phyloP scores from a whole-genome alignment of 768 basidiomycete genomes.

The Filobasidium floriforme region DNA sequence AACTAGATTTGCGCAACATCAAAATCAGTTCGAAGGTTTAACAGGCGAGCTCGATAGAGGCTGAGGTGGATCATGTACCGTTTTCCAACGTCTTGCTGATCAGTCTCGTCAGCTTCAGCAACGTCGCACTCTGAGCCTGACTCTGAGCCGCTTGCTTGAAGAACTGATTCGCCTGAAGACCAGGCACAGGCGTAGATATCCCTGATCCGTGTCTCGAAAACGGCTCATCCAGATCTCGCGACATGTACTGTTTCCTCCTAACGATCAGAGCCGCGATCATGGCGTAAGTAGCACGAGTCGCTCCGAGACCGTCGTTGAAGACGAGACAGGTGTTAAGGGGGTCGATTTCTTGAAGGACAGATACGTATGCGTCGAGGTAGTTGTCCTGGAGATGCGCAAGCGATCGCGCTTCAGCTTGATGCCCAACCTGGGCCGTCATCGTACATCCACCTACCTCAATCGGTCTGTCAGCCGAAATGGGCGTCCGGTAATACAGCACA shows the following conservation, averaged over 20 bases:
- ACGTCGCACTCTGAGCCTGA: slow-evolving; percentile 41
- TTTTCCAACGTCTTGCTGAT: slow-evolving; percentile 37
- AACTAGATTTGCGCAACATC: slow-evolving; percentile 49
- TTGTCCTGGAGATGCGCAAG: slow-evolving; percentile 58
- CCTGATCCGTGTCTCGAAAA: slow-evolving; percentile 49
- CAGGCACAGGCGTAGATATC: slow-evolving; percentile 34
- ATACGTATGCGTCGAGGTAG: slow-evolving; percentile 87
- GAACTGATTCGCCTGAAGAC: slow-evolving; percentile 37
- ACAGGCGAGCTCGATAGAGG: background rate
- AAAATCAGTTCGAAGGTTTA: background rate
- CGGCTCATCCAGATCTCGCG: slow-evolving; percentile 66
- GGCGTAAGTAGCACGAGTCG: slow-evolving; percentile 90
- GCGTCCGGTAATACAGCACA: slow-evolving; percentile 92
- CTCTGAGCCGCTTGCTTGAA: slow-evolving; percentile 43
- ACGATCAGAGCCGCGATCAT: slow-evolving; percentile 91
- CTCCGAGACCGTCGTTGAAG: slow-evolving; percentile 95
- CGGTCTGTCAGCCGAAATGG: slow-evolving; percentile 85
- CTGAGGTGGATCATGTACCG: slow-evolving; percentile 32
- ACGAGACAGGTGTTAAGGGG: slow-evolving; percentile 74
- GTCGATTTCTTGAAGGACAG: slow-evolving; percentile 68
- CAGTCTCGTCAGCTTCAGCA: slow-evolving; percentile 44
- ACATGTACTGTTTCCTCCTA: slow-evolving; percentile 63
- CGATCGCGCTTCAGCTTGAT: background rate
- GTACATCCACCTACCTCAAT: slow-evolving; percentile 61
- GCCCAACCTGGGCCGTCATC: too few species aligned